These are phyloP conservation scores for Magnusiomyces paraingens DNA, from an alignment of 1,139 yeast genomes.

Conservation along the genomic window DNA sequence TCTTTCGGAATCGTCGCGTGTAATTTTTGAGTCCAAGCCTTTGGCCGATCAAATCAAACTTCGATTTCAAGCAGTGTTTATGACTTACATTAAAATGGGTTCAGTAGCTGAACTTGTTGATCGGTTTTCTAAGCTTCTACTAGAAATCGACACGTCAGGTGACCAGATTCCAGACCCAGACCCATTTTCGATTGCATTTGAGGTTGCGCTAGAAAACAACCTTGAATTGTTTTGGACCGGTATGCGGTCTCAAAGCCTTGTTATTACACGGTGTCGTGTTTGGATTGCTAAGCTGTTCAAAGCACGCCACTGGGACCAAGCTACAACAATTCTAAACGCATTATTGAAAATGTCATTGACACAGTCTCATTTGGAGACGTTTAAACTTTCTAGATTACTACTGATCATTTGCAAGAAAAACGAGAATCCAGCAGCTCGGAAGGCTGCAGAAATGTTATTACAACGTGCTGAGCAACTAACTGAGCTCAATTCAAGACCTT, in stretches of 20 bases:
- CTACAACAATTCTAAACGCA: constrained; percentile 19
- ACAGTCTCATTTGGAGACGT: constrained; percentile 20
- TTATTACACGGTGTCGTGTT: constrained; percentile 28
- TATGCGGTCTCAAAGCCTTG: constrained; percentile 15
- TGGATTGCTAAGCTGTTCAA: constrained; percentile 24
- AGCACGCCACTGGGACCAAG: constrained; percentile 18
- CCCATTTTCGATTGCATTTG: constrained; percentile 23
- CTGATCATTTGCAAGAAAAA: constrained; percentile 17
- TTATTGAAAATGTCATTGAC: constrained; percentile 22
- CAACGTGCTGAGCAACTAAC: constrained; percentile 10
- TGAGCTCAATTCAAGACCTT: constrained; percentile 2
- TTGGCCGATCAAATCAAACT: neutral
- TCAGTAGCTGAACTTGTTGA: neutral
- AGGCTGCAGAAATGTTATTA: constrained; percentile 6
- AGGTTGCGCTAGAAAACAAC: constrained; percentile 20
- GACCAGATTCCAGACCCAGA: constrained; percentile 19
- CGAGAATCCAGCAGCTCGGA: constrained; percentile 16
- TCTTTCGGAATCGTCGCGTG: neutral
- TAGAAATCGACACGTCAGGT: constrained; percentile 6
- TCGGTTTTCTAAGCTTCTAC: neutral
- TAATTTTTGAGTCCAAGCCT: neutral
- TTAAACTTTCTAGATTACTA: constrained; percentile 23
- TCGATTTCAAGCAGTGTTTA: neutral
- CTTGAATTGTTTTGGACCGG: constrained; percentile 24
- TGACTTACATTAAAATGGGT: neutral